Base-by-base conservation (phyloP, 352 stramenopile genomes). In the Phytophthora fragariae region DNA sequence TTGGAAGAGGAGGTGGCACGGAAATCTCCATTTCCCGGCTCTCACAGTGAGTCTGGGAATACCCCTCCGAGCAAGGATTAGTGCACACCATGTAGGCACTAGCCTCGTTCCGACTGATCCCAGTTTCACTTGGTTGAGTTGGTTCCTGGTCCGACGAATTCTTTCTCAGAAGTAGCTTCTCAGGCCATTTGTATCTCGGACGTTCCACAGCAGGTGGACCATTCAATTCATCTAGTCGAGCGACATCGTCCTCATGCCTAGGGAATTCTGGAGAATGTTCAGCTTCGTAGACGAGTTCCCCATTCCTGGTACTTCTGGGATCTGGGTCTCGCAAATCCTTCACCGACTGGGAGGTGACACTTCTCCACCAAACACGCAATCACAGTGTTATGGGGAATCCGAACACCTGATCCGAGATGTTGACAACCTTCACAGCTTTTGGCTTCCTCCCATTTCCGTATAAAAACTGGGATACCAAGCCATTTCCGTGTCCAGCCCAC, bases 281-380 rank as follows among this genome's bases (percentile, higher is more conserved):
- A 46, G 14, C 27, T 19, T 64, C 57, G 11, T 33, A 56, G 10
- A 47, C 37, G 27, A 64, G 39, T 27, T 19, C 8, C 14, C 57
- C 57, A 64, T 24, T 64, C 39, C 3, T 24, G 24, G 12, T 64
- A 64, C n/a, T 64, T 64, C 41, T 46, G 39, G 4, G 41, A 56
- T 3, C 10, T 29, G 5, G 57, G 57, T 12, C 41, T 15, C 4
- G 47, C 44, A 57, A 56, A 56, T 35, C 27, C 3, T 5, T 46
- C 57, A 5, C 44, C 5, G 15, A 7, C 4, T 5, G 44, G 57
- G 3, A 64, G 41, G 53, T 56, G 21, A 21, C 19, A 19, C 27
- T 46, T 60, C 17, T 46, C 54, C 4, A 60, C 54, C 33, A 60
- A 12, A 9, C 47, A 58, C 11, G n/a, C 47, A n/a, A 66, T 31